Evolutionary conservation across 192 early-diverging fungal genomes (phyloP).

Genomic region (Backusella luteola): DNA sequence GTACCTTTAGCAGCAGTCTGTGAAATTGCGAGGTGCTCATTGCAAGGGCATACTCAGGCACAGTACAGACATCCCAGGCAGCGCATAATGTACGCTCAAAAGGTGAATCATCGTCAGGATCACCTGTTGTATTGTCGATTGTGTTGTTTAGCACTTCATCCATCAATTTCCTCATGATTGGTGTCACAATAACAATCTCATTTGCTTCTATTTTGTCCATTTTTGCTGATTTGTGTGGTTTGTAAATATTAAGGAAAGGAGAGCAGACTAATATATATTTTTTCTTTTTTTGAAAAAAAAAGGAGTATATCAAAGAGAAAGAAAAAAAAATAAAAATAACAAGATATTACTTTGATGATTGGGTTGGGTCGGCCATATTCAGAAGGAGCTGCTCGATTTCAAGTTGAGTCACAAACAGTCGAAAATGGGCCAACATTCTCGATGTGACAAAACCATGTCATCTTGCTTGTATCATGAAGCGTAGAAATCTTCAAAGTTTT

Average conservation of each 20-base stretch:
- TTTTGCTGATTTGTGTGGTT: background rate
- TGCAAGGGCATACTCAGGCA: slow-evolving; percentile 26
- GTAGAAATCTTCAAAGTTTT: too few species aligned
- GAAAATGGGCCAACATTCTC: too few species aligned
- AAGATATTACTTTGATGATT: background rate
- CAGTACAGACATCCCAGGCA: slow-evolving; percentile 31
- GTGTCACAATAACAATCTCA: slow-evolving; percentile 15
- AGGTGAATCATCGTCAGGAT: slow-evolving; percentile 32
- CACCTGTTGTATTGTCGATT: background rate
- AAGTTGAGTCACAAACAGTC: too few species aligned
- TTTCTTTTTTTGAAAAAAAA: background rate
- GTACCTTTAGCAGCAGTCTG: slow-evolving; percentile 31
- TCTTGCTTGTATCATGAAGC: too few species aligned
- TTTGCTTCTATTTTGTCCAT: slow-evolving; percentile 7
- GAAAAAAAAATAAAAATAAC: background rate
- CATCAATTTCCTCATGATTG: slow-evolving; percentile 22
- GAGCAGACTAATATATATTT: background rate
- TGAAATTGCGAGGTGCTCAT: slow-evolving; percentile 22
- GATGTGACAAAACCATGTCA: too few species aligned
- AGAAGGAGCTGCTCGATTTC: too few species aligned
- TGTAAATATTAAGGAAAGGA: background rate
- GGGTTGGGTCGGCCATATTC: background rate
- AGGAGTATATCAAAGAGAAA: background rate
- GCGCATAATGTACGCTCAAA: slow-evolving; percentile 34
- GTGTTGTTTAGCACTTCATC: slow-evolving; percentile 14